Base-by-base conservation (phyloP, 2,329 filamentous ascomycete species). In the Cladosporium sp. region DNA sequence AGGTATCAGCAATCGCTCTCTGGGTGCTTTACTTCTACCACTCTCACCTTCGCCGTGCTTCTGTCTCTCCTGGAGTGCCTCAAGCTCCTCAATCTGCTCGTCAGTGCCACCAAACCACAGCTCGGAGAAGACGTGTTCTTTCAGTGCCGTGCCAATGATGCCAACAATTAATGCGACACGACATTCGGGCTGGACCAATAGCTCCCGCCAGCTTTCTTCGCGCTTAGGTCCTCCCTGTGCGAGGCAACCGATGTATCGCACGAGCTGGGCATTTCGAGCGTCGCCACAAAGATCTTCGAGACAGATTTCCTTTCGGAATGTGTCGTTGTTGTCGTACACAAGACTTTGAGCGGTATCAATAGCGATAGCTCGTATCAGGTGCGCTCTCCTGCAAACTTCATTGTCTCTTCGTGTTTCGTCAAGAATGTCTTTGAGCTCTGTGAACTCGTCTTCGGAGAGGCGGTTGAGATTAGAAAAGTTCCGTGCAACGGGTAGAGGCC, bases 11-110 rank as follows among this genome's bases (percentile, higher is more conserved):
- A 52, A 71, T 58, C 18, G 61, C 6, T 11, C 49, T 41, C 21
- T 49, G 11, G 11, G n/a, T 52, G 21, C 24, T 12, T 14, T 70
- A 64, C 47, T 21, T 47, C n/a, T 21, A 21, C 8, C 8, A 8
- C 26, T 14, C 71, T 65, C 55, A 76, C 74, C 80, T 78, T 82
- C 75, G 75, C 77, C 71, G 71, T 78, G 65, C 72, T 75, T 75
- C n/a, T 75, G 74, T 54, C 77, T 72, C 34, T 76, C 70, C 64
- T 82, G 77, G 69, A 78, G 76, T 61, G 77, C 63, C 52, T 79
- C 72, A 61, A 82, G 73, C 51, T 76, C 55, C 36, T 60, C 51
- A 32, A 70, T 47, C 1, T 69, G 59, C 1, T 65, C 51, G 12
- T 58, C 47, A 5, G 67, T 64, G 18, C 61, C 73, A 4, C 74